Conservation (phyloP, 2,329 filamentous ascomycete genomes). For the Lasiodiplodia theobromae region DNA sequence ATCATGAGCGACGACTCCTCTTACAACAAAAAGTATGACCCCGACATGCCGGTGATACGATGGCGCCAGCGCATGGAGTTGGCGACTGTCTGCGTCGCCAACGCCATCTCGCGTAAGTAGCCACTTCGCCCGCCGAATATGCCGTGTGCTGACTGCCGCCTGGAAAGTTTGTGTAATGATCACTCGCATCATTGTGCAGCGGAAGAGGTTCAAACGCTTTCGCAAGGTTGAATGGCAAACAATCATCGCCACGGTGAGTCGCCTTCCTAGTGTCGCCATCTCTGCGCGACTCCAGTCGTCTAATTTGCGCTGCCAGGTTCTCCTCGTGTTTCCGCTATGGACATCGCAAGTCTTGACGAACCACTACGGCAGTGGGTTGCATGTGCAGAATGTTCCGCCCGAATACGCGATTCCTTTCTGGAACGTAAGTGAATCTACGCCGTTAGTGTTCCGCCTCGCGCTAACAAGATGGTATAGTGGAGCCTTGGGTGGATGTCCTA, state of each 20-base stretch:
- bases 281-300: background rate
- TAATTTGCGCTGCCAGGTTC: conserved; percentile 1
- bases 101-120: conserved; percentile 22
- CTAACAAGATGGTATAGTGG: conserved; percentile 8
- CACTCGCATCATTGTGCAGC: conserved; percentile 23
- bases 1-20: conserved; percentile 27
- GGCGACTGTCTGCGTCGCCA: conserved; percentile 24
- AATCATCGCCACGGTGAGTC: conserved; percentile 20
- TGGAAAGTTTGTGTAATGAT: conserved; percentile 15
- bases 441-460: background rate
- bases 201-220: conserved; percentile 29
- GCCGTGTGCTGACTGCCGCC: background rate
- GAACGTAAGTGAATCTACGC: conserved; percentile 1
- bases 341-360: conserved; percentile 25
- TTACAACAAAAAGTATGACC: conserved; percentile 23
- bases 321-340: conserved; percentile 26
- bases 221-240: conserved; percentile 25
- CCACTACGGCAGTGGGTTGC: conserved; percentile 24
- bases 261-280: background rate
- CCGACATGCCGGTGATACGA: conserved; percentile 13
- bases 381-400: conserved; percentile 21
- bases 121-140: background rate
- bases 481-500: conserved; percentile 21
- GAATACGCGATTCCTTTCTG: conserved; percentile 20
- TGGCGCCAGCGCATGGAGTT: conserved; percentile 29